These are phyloP conservation scores for Fusarium incarnatum DNA, from an alignment of 2,329 filamentous ascomycete genomes.

Conservation along the genomic window DNA sequence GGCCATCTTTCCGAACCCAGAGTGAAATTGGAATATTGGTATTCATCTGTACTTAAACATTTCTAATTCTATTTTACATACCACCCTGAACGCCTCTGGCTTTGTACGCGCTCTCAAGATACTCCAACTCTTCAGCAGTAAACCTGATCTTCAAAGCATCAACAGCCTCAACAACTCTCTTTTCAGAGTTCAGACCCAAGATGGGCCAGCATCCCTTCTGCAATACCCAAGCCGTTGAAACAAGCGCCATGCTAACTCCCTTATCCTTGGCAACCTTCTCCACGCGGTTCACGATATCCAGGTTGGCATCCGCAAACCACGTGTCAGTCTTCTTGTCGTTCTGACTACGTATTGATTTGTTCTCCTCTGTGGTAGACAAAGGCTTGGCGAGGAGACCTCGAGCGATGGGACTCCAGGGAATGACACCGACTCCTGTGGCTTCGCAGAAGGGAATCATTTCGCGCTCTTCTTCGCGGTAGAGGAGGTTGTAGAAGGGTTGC, in stretches of 20 bases:
- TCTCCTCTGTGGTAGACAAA: slow-evolving; percentile 28
- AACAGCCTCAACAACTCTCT: slow-evolving; percentile 72
- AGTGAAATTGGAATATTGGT: not conserved
- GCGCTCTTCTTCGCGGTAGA: slow-evolving; percentile 70
- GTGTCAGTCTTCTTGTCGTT: slow-evolving; percentile 37
- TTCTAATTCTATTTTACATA: slow-evolving; percentile 21
- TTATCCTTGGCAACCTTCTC: slow-evolving; percentile 69
- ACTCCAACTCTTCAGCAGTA: slow-evolving; percentile 68
- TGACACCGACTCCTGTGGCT: slow-evolving; percentile 50
- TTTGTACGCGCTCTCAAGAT: slow-evolving; percentile 71
- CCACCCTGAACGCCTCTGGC: slow-evolving; percentile 60
- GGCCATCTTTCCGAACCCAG: slow-evolving; percentile 25
- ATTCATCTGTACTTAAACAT: not conserved
- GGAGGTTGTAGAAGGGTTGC: slow-evolving; percentile 68
- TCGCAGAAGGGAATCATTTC: slow-evolving; percentile 56
- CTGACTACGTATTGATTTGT: slow-evolving; percentile 31
- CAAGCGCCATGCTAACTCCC: slow-evolving; percentile 70
- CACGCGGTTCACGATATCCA: slow-evolving; percentile 50
- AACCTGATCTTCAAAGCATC: slow-evolving; percentile 59
- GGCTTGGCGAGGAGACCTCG: slow-evolving; percentile 50
- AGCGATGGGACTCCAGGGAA: slow-evolving; percentile 52
- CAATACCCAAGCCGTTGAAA: slow-evolving; percentile 74
- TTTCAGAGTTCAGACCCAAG: slow-evolving; percentile 68
- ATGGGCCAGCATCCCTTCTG: slow-evolving; percentile 68
- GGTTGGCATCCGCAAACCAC: slow-evolving; percentile 47